Percentiles rank a stretch among this genome's conserved stretches.
Evolutionary conservation across 2,329 filamentous ascomycete genomes (phyloP).

Genomic region (Cladophialophora chaetospira): DNA sequence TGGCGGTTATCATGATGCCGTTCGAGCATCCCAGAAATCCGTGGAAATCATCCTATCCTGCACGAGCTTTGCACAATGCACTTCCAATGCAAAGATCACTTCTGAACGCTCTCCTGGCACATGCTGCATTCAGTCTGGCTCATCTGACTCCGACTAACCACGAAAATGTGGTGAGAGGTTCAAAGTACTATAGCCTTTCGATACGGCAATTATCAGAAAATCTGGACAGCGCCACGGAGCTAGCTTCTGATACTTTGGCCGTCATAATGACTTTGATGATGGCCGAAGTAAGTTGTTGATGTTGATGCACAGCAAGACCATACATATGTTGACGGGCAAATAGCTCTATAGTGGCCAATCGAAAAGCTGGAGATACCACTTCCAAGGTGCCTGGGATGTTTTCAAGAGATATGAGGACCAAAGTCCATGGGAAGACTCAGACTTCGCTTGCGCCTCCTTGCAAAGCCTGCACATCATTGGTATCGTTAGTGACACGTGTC

Average conservation of each 20-base stretch:
- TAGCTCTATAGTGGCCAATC: conserved; percentile 29
- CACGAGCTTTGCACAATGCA: conserved; percentile 18
- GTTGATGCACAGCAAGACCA: too few species aligned
- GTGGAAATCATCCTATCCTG: conserved; percentile 30
- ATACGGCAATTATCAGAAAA: conserved; percentile 6
- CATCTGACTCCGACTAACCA: conserved; percentile 1
- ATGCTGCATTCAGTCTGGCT: conserved; percentile 17
- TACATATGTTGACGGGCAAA: too few species aligned
- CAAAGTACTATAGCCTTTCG: conserved; percentile 13
- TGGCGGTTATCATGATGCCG: conserved; percentile 31
- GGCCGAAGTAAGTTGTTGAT: too few species aligned
- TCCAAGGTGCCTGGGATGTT: conserved; percentile 27
- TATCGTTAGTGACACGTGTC: conserved; percentile 24
- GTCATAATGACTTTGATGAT: conserved; percentile 17
- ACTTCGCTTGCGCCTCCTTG: conserved; percentile 27
- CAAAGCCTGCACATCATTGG: conserved; percentile 29
- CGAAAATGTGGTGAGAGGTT: background rate
- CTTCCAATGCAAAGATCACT: conserved; percentile 7
- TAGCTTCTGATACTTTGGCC: conserved; percentile 2
- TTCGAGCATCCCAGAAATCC: conserved; percentile 31
- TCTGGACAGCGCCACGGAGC: background rate
- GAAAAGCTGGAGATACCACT: conserved; percentile 27
- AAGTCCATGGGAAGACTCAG: conserved; percentile 26
- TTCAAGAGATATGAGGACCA: conserved; percentile 10
- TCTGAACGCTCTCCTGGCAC: conserved; percentile 13